phyloP scores from a whole-genome alignment of 768 basidiomycete genomes.

The Boletus eberwhitei region DNA sequence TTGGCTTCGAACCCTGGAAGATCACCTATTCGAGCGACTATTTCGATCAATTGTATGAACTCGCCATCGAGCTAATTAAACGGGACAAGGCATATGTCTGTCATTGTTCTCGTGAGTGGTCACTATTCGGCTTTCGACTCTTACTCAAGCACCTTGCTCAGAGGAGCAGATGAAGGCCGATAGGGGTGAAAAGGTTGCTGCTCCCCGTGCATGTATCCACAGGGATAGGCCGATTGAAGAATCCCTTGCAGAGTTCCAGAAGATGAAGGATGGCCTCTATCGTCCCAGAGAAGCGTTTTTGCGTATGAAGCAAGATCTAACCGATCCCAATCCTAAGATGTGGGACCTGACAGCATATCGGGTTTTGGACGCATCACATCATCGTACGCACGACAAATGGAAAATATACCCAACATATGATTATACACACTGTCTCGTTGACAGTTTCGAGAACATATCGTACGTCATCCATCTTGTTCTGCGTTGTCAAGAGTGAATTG shows the following conservation, averaged over 20 bases:
- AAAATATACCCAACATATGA: conserved; percentile 98
- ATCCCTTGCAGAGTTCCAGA: conserved; percentile 83
- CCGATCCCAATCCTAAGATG: conserved; percentile 96
- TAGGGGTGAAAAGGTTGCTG: conserved; percentile 80
- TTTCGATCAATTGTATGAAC: conserved; percentile 80
- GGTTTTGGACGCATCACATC: conserved; percentile 86
- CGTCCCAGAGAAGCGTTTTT: conserved; percentile 88
- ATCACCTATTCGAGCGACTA: conserved; percentile 99
- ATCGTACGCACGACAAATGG: conserved; percentile 92
- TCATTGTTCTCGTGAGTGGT: conserved; percentile 83
- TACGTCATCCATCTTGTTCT: conserved; percentile 41
- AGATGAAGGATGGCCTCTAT: conserved; percentile 90
- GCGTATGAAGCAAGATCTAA: conserved; percentile 95
- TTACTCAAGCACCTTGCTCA: conserved; percentile 30
- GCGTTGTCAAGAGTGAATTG: background rate
- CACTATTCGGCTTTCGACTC: background rate
- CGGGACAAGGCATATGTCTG: conserved; percentile 94
- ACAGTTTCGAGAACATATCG: conserved; percentile 99
- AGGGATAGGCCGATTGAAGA: conserved; percentile 83
- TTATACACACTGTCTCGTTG: conserved; percentile 96
- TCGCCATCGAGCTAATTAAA: conserved; percentile 85
- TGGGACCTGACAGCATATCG: conserved; percentile 99
- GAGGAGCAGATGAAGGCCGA: conserved; percentile 91
- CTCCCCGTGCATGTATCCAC: conserved; percentile 82
- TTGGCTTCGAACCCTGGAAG: conserved; percentile 97